These are phyloP conservation scores for Camellia oleifera DNA, from an alignment of 179 eudicot species.

Conservation along the genomic window DNA sequence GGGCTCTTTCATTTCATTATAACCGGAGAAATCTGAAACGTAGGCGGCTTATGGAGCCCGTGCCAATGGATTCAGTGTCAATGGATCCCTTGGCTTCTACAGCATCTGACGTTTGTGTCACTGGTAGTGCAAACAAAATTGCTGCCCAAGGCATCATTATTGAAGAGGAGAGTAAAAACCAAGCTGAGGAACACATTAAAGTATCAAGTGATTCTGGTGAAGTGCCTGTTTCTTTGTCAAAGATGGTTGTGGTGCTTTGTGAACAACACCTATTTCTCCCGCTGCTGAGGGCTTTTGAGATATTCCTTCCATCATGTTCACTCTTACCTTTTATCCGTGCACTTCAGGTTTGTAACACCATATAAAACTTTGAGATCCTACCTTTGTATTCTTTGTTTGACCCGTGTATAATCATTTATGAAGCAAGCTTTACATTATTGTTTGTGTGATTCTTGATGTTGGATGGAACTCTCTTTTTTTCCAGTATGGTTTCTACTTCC, in stretches of 20 bases:
- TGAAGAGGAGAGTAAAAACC: constrained; percentile 44
- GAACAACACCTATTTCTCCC: constrained; percentile 85
- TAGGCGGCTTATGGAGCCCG: constrained; percentile 58
- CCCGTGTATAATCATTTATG: background rate
- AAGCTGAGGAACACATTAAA: constrained; percentile 33
- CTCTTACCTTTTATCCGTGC: constrained; percentile 94
- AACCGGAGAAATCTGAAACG: constrained; percentile 79
- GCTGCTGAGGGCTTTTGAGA: constrained; percentile 86
- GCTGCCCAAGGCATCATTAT: constrained; percentile 22
- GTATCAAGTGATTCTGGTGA: constrained; percentile 50
- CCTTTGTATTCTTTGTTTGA: constrained; percentile 6
- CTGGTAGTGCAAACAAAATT: constrained; percentile 24
- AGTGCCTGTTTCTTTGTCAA: constrained; percentile 62
- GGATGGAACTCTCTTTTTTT: background rate
- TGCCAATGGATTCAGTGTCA: constrained; percentile 33
- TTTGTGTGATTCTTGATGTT: background rate
- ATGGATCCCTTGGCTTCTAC: constrained; percentile 34
- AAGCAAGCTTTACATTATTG: background rate
- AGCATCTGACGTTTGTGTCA: constrained; percentile 30
- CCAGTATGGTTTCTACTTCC: background rate
- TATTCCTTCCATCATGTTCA: constrained; percentile 94
- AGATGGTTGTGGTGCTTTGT: constrained; percentile 85
- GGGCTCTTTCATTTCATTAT: constrained; percentile 57
- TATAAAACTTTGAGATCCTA: constrained; percentile 2
- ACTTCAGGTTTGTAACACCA: constrained; percentile 70